Conservation (phyloP, 768 basidiomycete genomes). For the Exidia glandulosa region DNA sequence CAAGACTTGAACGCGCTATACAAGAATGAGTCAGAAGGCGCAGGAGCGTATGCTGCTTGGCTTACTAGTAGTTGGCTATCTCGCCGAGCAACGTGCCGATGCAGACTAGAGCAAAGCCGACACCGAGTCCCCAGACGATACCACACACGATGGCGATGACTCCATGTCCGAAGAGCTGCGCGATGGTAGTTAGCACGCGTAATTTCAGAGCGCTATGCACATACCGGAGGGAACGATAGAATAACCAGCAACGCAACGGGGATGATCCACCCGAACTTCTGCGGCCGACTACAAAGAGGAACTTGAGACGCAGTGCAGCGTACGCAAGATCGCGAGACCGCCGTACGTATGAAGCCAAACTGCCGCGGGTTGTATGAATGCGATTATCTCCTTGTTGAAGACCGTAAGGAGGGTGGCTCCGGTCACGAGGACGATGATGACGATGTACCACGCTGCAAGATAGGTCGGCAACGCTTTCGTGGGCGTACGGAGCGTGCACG, state of each 20-base stretch:
- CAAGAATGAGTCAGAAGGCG: not conserved
- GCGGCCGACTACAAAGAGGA: not conserved
- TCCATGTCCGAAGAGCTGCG: conserved; percentile 84
- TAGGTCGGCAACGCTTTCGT: not conserved
- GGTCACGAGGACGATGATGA: not conserved
- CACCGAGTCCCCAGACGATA: conserved; percentile 80
- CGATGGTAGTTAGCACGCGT: not conserved
- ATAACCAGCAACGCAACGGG: conserved; percentile 75
- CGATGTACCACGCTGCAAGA: not conserved
- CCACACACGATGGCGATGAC: conserved; percentile 82
- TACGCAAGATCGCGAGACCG: not conserved
- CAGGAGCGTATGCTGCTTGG: not conserved
- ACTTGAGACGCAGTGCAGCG: not conserved
- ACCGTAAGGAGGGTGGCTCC: not conserved
- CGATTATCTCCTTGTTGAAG: not conserved
- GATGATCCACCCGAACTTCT: conserved; percentile 51
- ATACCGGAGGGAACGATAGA: conserved; percentile 74
- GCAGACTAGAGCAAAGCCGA: conserved; percentile 72
- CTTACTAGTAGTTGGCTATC: conserved; percentile 79
- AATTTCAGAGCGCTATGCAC: conserved; percentile 8
- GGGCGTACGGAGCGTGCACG: not conserved
- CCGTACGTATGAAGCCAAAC: not conserved
- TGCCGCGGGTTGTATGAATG: not conserved
- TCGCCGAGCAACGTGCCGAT: conserved; percentile 63
- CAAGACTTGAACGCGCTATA: conserved; percentile 72